These are phyloP conservation scores for Pythium brassicae DNA, from an alignment of 352 stramenopile genomes.

Conservation along the genomic window DNA sequence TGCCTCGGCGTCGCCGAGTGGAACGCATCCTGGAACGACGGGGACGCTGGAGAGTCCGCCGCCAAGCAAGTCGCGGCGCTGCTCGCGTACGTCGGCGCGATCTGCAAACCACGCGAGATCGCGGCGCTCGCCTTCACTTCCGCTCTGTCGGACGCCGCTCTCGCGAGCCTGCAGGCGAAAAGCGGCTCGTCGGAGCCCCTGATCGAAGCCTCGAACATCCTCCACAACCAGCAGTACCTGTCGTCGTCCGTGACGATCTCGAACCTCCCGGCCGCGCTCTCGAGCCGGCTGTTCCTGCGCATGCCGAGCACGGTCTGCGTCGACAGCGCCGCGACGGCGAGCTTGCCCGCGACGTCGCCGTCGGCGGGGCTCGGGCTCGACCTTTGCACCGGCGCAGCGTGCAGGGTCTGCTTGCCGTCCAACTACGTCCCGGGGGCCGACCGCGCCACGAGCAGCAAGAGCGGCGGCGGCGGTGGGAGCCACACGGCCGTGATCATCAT, in stretches of 20 bases:
- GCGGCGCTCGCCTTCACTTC: constrained; percentile 28
- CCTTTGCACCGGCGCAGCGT: constrained; percentile 16
- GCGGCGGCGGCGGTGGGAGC: constrained; percentile 9
- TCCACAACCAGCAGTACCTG: constrained; percentile 12
- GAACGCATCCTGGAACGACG: constrained; percentile 16
- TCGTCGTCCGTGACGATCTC: constrained; percentile 6
- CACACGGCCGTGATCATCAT: constrained; percentile 32
- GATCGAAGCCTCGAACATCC: constrained; percentile 10
- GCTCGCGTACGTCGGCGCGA: constrained; percentile 4
- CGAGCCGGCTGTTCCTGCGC: constrained; percentile 26
- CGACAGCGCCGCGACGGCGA: constrained; percentile 16
- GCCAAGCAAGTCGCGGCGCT: not conserved
- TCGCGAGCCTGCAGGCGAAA: constrained; percentile 13
- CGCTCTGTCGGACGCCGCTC: constrained; percentile 10
- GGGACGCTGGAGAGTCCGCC: constrained; percentile 2
- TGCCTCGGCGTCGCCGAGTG: constrained; percentile 28
- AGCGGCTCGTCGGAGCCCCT: constrained; percentile 12
- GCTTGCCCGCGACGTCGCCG: not conserved
- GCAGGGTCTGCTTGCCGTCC: constrained; percentile 11
- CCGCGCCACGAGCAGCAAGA: not conserved
- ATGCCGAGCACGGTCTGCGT: constrained; percentile 20
- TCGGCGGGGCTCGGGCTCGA: constrained; percentile 15
- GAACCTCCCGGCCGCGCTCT: constrained; percentile 6
- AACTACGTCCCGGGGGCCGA: not conserved
- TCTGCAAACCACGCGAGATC: constrained; percentile 18